Evolutionary conservation across 2,329 filamentous ascomycete species (phyloP), one percentile per base, ranked within the genome.

Genomic region (Penicillium brasilianum): DNA sequence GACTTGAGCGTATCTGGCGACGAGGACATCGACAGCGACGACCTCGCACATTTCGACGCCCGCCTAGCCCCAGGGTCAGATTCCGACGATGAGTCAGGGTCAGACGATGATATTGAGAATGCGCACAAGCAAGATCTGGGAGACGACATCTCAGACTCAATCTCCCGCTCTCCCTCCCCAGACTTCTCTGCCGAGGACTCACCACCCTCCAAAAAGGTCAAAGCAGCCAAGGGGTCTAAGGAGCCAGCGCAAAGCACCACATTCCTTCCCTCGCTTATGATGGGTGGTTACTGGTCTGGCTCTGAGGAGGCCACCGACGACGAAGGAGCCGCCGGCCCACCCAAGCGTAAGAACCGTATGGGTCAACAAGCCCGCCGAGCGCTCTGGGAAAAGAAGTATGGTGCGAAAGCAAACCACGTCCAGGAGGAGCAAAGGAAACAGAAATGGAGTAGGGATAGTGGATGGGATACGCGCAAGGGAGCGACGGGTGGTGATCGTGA

Each of bases 201-300:
- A 34, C 66, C 39, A 37, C 67, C 53, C 67, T 34, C 69, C 39
- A 72, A 74, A 11, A 74, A 72, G 65, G 30, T 61, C 30, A 72
- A 73, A 46, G 60, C 50, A 13, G 57, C 48, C 46, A 68, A 68
- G 36, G 59, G 66, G 4, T 55, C 66, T 14, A 49, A 59, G 16
- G 68, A 66, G 9, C 68, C 68, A 41, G 66, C 59, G 37, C 66
- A 70, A 62, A 69, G 73, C 58, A 87, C 85, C 0, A 82, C 83
- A 2, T 88, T 88, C 74, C 75, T 89, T 16, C 87, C 87, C 0
- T 86, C 85, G 1, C 80, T 89, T 11, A 85, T 82, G 57, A 83
- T 86, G 73, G 85, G 82, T 16, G 85, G 85, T 41, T 89, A 89
- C 74, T 83, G 84, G 72, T 87, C 86, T n/a, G 87, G 85, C 44